Evolutionary conservation across 805 yeast genomes (phyloP), one percentile per base, ranked within the genome.

Genomic region (Kluyveromyces dobzhanskii): DNA sequence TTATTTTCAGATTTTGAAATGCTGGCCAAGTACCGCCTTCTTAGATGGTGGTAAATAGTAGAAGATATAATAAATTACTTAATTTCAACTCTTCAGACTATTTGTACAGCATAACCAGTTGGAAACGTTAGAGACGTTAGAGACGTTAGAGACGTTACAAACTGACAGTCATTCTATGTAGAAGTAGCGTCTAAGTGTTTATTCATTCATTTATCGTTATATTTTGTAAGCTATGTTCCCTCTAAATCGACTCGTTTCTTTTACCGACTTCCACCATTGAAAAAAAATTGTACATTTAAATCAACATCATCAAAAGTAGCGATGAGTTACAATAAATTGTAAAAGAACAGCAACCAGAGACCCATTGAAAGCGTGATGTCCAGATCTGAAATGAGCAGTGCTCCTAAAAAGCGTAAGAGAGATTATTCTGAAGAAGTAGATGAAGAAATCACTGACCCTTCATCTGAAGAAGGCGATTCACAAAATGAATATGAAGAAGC

Each of bases 391-490:
- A 21, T 12, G 19, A 33, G 14, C 13, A 18, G 8, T 13, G 36
- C 29, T 19, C 21, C 32, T 37, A 39, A 39, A 42, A 51, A 50
- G 41, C 48, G 57, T 45, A 43, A 45, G 40, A 52, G 58, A 42
- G 50, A 44, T 18, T 52, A 43, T 29, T 45, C 32, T 6, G 43
- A 38, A 21, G 44, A 47, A 16, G 46, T 48, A n/a, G 81, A 78
- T 54, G 80, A 75, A 46, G 80, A 76, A 38, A 72, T 75, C 32
- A 67, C 78, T 4, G 73, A 69, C 36, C 64, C 57, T 26, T 67
- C 73, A 41, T 76, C 70, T 12, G 62, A 70, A 19, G 81, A 70
- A 25, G 73, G 66, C 17, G 73, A 65, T 29, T 69, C 66, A 28
- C 70, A 66, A 11, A 66, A 64, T 35, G 70, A 59, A 10, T 53